These are phyloP conservation scores for Phaseolus lunatus DNA, from an alignment of 306 rosid species.

Conservation along the genomic window DNA sequence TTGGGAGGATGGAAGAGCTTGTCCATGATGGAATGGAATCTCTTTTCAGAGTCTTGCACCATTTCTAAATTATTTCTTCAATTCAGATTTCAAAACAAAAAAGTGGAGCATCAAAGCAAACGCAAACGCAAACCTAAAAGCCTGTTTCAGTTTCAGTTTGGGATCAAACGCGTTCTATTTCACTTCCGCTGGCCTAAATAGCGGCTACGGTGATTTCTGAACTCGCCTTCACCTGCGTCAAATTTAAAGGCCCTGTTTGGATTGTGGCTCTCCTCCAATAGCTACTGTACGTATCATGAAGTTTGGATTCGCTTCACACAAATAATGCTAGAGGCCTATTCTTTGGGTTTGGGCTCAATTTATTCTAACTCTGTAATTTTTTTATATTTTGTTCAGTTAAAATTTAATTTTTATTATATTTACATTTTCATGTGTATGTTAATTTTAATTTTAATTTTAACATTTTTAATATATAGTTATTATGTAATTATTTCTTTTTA, in stretches of 20 bases:
- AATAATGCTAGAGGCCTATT: background rate
- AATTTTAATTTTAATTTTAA: too few species aligned
- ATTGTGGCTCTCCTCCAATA: background rate
- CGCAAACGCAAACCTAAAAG: constrained; percentile 3
- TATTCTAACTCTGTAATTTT: too few species aligned
- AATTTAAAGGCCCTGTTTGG: constrained; percentile 17
- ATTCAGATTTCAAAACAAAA: constrained; percentile 11
- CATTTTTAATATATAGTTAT: too few species aligned
- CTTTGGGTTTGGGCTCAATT: background rate
- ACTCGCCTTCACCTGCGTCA: constrained; percentile 7
- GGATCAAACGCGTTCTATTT: constrained; percentile 20
- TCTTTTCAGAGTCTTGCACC: constrained; percentile 83
- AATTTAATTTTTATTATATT: too few species aligned
- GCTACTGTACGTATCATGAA: background rate
- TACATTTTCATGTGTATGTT: too few species aligned
- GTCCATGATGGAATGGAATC: constrained; percentile 81
- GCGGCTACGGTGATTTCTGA: constrained; percentile 16
- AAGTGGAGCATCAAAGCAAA: background rate
- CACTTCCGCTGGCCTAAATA: background rate
- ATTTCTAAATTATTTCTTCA: constrained; percentile 43
- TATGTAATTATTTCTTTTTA: too few species aligned
- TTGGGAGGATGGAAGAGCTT: constrained; percentile 77
- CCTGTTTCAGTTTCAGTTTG: constrained; percentile 4
- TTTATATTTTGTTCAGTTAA: too few species aligned
- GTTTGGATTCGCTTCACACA: background rate